Evolutionary conservation across 331 rosid species (phyloP), one percentile per base, ranked within the genome.

Genomic region (Quercus tomentella): DNA sequence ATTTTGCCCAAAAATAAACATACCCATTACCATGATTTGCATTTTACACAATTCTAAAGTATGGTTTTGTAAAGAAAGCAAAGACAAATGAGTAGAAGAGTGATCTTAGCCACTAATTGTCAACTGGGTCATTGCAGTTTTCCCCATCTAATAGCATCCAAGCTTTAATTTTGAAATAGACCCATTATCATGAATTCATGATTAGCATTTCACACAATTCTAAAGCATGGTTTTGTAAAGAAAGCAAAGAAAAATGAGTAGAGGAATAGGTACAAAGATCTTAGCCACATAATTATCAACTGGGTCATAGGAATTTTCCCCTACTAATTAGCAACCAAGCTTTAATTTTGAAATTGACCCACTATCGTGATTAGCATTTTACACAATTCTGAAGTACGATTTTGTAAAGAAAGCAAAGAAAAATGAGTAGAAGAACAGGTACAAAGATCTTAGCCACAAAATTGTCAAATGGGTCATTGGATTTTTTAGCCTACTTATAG

Each of bases 391-490:
- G 23, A 79, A 83, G 74, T 51, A 41, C 71, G 82, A 76, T 54
- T 75, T 68, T 45, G 31, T 21, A 41, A 67, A 67, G 35, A 77
- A 56, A 76, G 67, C 61, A 41, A 76, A 28, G 65, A 77, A 75
- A 75, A 33, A 77, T 70, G 54, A 3, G 18, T 49, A 41, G 45
- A 41, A 49, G 54, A 35, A 33, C 31, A 2, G 45, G 41, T 17
- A 30, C 2, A 30, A 6, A 23, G 41, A 65, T 65, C 22, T 77
- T 78, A 74, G 74, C 2, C 61, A 55, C 72, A 70, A 37, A 21
- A 41, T 70, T 75, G 56, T 67, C 84, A 51, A 82, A 55, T 18
- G 88, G 83, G 62, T 87, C 89, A 57, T 67, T 20, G 72, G 52
- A 35, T 33, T 20, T 26, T 28, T 16, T 56, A 35, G 73, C 65